Conservation (phyloP, 2,329 filamentous ascomycete species). For the Venturia asperata region DNA sequence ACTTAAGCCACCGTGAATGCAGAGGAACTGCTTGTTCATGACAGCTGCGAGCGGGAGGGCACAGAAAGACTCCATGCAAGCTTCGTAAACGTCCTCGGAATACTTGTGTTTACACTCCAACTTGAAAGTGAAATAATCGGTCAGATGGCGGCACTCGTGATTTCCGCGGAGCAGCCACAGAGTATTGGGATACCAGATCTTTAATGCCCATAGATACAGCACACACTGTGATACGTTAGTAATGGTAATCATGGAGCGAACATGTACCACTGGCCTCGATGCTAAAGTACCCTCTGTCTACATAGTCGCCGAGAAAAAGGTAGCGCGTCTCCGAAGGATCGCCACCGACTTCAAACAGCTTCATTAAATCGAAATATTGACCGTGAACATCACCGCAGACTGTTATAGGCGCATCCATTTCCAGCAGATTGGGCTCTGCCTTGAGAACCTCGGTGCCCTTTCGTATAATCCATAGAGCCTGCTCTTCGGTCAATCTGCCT, state of each 20-base stretch:
- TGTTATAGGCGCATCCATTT: conserved; percentile 99
- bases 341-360: conserved; percentile 95
- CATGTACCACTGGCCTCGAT: conserved; percentile 60
- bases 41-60: conserved; percentile 85
- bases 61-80: conserved; percentile 98
- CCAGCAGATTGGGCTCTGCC: conserved; percentile 87
- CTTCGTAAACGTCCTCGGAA: conserved; percentile 90
- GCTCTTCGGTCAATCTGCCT: conserved; percentile 91
- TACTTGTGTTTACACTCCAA: conserved; percentile 99
- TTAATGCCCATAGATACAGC: conserved; percentile 92
- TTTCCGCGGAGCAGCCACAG: conserved; percentile 96
- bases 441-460: conserved; percentile 81
- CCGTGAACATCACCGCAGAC: conserved; percentile 98
- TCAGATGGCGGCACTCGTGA: conserved; percentile 97
- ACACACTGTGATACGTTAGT: conserved; percentile 58
- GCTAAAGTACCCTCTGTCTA: conserved; percentile 96
- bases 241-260: neutral
- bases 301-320: conserved; percentile 95
- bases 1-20: conserved; percentile 93
- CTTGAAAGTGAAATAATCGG: conserved; percentile 99
- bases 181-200: conserved; percentile 98
- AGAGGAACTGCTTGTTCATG: conserved; percentile 99
- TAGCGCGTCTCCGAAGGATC: conserved; percentile 95
- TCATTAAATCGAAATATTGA: conserved; percentile 99
- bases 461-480: conserved; percentile 91